phyloP scores from a whole-genome alignment of 2,329 filamentous ascomycete genomes.

The Pseudopithomyces chartarum region DNA sequence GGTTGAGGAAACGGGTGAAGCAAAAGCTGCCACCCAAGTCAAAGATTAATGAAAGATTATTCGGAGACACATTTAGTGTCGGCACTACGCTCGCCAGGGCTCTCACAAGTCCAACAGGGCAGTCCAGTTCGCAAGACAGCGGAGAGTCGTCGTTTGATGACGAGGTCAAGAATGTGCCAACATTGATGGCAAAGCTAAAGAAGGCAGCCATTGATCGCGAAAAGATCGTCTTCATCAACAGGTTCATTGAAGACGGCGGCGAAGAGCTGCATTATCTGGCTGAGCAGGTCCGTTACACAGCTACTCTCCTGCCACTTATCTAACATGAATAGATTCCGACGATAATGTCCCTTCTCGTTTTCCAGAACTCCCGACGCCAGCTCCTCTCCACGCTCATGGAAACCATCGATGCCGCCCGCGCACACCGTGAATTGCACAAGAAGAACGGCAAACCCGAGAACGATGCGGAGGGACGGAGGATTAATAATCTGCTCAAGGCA shows the following conservation, averaged over 20 bases:
- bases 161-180: slow-evolving; percentile 68
- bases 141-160: slow-evolving; percentile 50
- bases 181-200: slow-evolving; percentile 71
- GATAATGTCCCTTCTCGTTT: slow-evolving; percentile 74
- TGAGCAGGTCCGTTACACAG: slow-evolving; percentile 53
- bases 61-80: slow-evolving; percentile 46
- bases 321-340: slow-evolving; percentile 35
- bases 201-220: slow-evolving; percentile 82
- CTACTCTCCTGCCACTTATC: neutral
- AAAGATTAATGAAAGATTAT: slow-evolving; percentile 40
- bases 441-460: slow-evolving; percentile 50
- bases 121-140: slow-evolving; percentile 42
- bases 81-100: slow-evolving; percentile 41
- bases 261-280: slow-evolving; percentile 75
- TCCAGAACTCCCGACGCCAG: slow-evolving; percentile 82
- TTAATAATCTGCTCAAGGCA: slow-evolving; percentile 73
- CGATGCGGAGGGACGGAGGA: slow-evolving; percentile 56
- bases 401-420: slow-evolving; percentile 58
- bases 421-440: slow-evolving; percentile 55
- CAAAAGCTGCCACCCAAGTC: slow-evolving; percentile 51
- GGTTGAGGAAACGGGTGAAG: slow-evolving; percentile 81
- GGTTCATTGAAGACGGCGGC: slow-evolving; percentile 77
- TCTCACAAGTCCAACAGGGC: slow-evolving; percentile 22
- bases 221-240: slow-evolving; percentile 82
- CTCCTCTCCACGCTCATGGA: slow-evolving; percentile 71